phyloP scores from a whole-genome alignment of 78 protist genomes.

The Dictyostelium capitatum region DNA sequence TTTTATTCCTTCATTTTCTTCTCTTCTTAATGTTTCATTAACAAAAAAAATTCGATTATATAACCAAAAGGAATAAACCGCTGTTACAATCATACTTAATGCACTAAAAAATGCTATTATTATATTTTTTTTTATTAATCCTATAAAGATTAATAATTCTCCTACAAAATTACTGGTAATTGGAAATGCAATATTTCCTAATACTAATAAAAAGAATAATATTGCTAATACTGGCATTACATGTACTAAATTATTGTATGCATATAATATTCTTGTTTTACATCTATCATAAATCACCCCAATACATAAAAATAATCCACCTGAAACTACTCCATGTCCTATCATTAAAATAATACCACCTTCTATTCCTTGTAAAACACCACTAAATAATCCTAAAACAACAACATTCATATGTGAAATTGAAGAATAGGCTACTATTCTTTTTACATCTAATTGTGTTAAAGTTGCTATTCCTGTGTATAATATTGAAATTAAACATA shows the following conservation, averaged over 20 bases:
- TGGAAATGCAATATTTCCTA: slow-evolving; percentile 33
- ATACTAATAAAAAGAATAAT: slow-evolving; percentile 8
- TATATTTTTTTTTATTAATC: slow-evolving; percentile 28
- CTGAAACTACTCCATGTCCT: slow-evolving; percentile 22
- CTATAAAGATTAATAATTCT: slow-evolving; percentile 15
- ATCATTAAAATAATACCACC: slow-evolving; percentile 8
- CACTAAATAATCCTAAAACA: slow-evolving; percentile 28
- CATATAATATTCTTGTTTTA: slow-evolving; percentile 26
- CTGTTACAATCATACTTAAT: slow-evolving; percentile 26
- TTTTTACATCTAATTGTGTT: slow-evolving; percentile 24
- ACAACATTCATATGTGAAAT: slow-evolving; percentile 25
- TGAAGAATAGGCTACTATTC: slow-evolving; percentile 18
- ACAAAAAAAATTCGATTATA: slow-evolving; percentile 4
- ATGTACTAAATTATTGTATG: background rate
- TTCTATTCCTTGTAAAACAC: slow-evolving; percentile 25
- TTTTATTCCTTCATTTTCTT: background rate
- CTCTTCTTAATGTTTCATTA: background rate
- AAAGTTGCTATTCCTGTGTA: slow-evolving; percentile 26
- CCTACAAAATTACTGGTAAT: slow-evolving; percentile 15
- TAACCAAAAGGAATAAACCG: slow-evolving; percentile 15
- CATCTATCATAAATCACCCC: slow-evolving; percentile 17
- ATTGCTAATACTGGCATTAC: slow-evolving; percentile 11
- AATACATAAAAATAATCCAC: slow-evolving; percentile 20
- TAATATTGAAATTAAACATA: slow-evolving; percentile 15
- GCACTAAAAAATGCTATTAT: slow-evolving; percentile 31